These are phyloP conservation scores for Trametes coccinea DNA, from an alignment of 768 basidiomycete genomes.

Conservation along the genomic window DNA sequence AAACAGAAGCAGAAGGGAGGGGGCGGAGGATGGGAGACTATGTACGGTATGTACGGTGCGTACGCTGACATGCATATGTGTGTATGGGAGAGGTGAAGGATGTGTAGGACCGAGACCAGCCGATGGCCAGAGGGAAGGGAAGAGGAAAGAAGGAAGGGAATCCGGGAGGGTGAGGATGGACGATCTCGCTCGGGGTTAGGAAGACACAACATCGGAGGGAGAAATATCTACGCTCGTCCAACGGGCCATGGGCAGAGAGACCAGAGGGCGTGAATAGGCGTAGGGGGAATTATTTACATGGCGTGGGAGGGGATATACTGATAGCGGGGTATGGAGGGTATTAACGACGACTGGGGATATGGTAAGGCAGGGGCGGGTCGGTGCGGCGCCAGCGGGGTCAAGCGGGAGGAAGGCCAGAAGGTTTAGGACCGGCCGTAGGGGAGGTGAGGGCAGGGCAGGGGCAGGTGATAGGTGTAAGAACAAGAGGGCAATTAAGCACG, in stretches of 20 bases:
- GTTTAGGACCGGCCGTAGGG: not conserved
- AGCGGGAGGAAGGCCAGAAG: no score
- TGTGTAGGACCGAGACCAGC: no score
- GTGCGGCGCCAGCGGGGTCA: no score
- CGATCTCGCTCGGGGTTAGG: not conserved
- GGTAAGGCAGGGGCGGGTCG: not conserved
- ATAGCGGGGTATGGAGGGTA: not conserved
- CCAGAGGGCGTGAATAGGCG: not conserved
- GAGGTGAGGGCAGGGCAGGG: not conserved
- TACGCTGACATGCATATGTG: no score
- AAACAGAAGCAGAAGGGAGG: not conserved
- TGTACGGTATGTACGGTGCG: no score
- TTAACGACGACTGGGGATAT: not conserved
- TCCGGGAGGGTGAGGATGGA: no score
- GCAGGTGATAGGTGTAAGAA: not conserved
- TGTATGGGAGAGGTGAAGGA: no score
- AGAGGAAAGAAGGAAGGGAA: no score
- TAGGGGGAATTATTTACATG: not conserved
- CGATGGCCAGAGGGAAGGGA: no score
- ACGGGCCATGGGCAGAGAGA: not conserved
- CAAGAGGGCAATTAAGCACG: constrained; percentile 1
- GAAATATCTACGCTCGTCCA: constrained; percentile 10
- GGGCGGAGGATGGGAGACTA: not conserved
- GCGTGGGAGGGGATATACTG: not conserved
- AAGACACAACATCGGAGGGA: not conserved